Percentiles rank a stretch among this genome's conserved stretches.
phyloP scores from a whole-genome alignment of 2,329 filamentous ascomycete species.

The Colletotrichum zoysiae region DNA sequence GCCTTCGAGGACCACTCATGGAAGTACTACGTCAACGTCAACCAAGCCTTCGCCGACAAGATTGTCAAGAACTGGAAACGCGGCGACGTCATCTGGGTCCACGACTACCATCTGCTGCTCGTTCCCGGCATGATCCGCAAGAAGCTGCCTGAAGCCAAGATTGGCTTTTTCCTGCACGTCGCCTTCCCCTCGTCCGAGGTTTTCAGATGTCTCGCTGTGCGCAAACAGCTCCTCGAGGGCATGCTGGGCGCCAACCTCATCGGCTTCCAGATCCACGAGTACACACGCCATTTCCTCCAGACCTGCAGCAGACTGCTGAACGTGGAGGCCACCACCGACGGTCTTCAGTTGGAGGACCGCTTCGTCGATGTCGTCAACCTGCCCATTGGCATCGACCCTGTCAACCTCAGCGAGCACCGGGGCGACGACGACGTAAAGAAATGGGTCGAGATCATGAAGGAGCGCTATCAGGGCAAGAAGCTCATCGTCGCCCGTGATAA shows the following conservation, averaged over 20 bases:
- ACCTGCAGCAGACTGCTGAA: constrained; percentile 92
- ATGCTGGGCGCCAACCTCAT: constrained; percentile 94
- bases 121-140: constrained; percentile 91
- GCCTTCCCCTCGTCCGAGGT: constrained; percentile 97
- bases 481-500: constrained; percentile 95
- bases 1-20: constrained; percentile 97
- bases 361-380: constrained; percentile 90
- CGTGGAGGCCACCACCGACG: constrained; percentile 90
- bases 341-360: constrained; percentile 90
- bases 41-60: constrained; percentile 91
- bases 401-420: constrained; percentile 78
- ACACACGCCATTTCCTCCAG: constrained; percentile 93
- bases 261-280: constrained; percentile 94
- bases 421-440: constrained; percentile 78
- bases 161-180: constrained; percentile 95
- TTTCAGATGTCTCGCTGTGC: constrained; percentile 89
- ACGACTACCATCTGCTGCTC: constrained; percentile 93
- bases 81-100: constrained; percentile 92
- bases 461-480: constrained; percentile 88
- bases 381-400: constrained; percentile 91
- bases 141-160: constrained; percentile 91
- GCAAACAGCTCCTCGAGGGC: constrained; percentile 88
- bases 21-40: constrained; percentile 93
- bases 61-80: constrained; percentile 94
- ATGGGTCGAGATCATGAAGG: constrained; percentile 84